These are phyloP conservation scores for Zygosaccharomyces bisporus DNA, from an alignment of 805 yeast species.

Conservation along the genomic window DNA sequence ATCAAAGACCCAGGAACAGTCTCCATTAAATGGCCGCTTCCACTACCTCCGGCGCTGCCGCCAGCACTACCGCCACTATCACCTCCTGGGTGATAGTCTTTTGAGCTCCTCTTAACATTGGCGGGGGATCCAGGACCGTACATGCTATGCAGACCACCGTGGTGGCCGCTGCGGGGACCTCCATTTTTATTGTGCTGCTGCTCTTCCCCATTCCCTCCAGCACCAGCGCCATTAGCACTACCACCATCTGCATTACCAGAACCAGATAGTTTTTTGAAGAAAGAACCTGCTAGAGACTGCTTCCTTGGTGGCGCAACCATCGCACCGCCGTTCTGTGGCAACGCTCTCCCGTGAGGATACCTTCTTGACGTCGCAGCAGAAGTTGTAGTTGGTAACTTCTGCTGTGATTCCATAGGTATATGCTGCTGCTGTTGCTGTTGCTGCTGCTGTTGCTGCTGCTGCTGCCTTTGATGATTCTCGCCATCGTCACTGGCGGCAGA, in stretches of 20 bases:
- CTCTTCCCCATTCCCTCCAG: background rate
- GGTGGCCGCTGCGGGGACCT: background rate
- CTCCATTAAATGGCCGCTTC: slow-evolving; percentile 9
- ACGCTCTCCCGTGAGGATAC: slow-evolving; percentile 1
- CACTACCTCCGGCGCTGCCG: slow-evolving; percentile 1
- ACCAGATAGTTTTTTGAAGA: slow-evolving; percentile 28
- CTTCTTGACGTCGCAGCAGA: background rate
- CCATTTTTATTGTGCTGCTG: background rate
- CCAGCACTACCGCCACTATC: background rate
- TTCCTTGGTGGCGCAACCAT: slow-evolving; percentile 21
- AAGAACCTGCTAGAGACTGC: slow-evolving; percentile 26
- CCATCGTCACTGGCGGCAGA: slow-evolving; percentile 5
- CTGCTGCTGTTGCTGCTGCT: slow-evolving; percentile 4
- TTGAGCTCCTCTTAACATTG: background rate
- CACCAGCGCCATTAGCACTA: slow-evolving; percentile 4
- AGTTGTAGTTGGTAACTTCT: background rate
- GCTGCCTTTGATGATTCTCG: background rate
- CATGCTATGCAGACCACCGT: background rate
- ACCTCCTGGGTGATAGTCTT: background rate
- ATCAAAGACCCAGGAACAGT: slow-evolving; percentile 16
- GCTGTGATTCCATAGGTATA: background rate
- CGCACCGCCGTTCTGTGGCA: background rate
- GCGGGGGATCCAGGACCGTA: background rate
- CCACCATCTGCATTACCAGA: slow-evolving; percentile 9
- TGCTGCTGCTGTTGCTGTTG: slow-evolving; percentile 2